phyloP scores from a whole-genome alignment of 768 basidiomycete genomes.

The Podaxis sp. region DNA sequence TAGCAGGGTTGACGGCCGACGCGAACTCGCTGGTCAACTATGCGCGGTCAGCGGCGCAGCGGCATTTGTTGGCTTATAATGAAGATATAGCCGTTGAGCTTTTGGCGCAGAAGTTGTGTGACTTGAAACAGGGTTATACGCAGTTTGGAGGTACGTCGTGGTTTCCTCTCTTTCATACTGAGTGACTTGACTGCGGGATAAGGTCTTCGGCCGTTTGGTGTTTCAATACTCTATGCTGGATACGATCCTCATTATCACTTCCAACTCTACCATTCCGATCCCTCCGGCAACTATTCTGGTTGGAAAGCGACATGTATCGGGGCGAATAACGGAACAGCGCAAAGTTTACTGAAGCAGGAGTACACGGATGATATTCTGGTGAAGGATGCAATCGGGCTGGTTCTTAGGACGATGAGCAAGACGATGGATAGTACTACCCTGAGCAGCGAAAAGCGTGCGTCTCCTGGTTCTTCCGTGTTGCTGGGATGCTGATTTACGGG shows the following conservation, averaged over 20 bases:
- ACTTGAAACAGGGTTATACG: constrained; percentile 98
- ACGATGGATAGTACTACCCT: constrained; percentile 99
- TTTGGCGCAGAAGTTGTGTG: constrained; percentile 88
- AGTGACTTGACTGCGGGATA: neutral
- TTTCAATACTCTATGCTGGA: constrained; percentile 94
- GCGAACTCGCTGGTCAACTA: constrained; percentile 97
- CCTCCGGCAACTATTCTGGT: constrained; percentile 96
- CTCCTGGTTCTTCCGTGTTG: neutral
- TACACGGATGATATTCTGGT: constrained; percentile 93
- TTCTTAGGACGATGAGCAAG: constrained; percentile 95
- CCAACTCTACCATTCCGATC: constrained; percentile 98
- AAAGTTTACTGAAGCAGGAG: constrained; percentile 94
- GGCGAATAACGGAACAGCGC: constrained; percentile 96
- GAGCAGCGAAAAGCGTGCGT: constrained; percentile 91
- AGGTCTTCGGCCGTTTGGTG: constrained; percentile 98
- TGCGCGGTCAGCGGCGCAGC: constrained; percentile 86
- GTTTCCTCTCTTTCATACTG: neutral
- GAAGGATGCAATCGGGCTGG: constrained; percentile 89
- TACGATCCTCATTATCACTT: constrained; percentile 95
- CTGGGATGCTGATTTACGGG: constrained; percentile 2
- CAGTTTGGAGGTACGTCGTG: constrained; percentile 79
- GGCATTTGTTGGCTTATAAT: constrained; percentile 85
- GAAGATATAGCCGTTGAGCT: constrained; percentile 98
- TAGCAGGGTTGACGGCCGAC: constrained; percentile 95
- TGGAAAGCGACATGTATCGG: constrained; percentile 99